Conservation (phyloP, 441 rosid species). For the Adansonia gregorii region DNA sequence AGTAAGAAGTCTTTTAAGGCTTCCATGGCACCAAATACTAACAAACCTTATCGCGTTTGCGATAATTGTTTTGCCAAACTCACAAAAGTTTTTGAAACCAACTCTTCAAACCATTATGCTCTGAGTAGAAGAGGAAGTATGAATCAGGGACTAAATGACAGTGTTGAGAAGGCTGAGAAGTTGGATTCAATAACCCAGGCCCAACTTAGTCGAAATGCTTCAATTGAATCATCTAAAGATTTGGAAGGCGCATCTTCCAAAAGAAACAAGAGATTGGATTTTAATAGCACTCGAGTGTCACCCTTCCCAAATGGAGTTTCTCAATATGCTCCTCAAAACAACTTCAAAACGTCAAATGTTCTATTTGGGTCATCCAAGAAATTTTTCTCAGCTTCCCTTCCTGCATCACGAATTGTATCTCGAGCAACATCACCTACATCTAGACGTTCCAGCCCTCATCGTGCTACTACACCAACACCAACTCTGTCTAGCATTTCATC, state of each 20-base stretch:
- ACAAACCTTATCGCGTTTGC: conserved; percentile 57
- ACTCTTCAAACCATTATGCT: conserved; percentile 41
- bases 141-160: conserved; percentile 40
- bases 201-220: conserved; percentile 52
- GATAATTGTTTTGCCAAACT: conserved; percentile 54
- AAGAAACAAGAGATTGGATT: conserved; percentile 50
- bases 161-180: conserved; percentile 39
- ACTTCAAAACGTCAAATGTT: conserved; percentile 42
- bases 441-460: conserved; percentile 59
- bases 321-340: conserved; percentile 36
- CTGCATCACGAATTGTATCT: conserved; percentile 61
- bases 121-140: conserved; percentile 50
- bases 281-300: conserved; percentile 50
- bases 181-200: conserved; percentile 44
- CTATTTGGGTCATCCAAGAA: conserved; percentile 58
- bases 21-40: conserved; percentile 62
- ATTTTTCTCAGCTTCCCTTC: conserved; percentile 62
- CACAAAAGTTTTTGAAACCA: conserved; percentile 45
- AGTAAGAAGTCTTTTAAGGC: conserved; percentile 56
- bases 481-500: conserved; percentile 48
- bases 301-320: conserved; percentile 52
- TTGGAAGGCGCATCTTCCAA: conserved; percentile 44
- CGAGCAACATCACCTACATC: conserved; percentile 67
- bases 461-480: conserved; percentile 57
- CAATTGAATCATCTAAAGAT: conserved; percentile 46